phyloP scores from a whole-genome alignment of 208 protist genomes.

The Acanthamoeba culbertsoni region DNA sequence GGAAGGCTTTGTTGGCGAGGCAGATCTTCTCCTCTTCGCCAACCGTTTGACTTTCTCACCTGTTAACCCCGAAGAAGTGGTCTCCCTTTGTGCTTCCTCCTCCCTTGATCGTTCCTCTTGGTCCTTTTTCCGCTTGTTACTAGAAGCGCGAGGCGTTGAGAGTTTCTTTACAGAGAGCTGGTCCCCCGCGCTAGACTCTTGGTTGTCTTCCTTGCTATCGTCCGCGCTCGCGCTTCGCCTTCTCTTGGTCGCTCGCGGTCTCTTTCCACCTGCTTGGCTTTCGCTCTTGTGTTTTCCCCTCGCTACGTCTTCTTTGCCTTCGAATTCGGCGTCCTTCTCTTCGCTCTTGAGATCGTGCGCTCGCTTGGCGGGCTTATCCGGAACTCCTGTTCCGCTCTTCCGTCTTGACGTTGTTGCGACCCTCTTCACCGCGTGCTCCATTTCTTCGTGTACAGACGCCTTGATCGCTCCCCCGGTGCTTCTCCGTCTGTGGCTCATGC shows the following conservation, averaged over 20 bases:
- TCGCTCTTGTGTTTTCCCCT: background rate
- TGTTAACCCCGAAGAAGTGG: background rate
- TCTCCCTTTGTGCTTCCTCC: background rate
- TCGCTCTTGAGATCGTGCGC: background rate
- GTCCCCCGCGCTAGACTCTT: background rate
- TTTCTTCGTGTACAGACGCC: background rate
- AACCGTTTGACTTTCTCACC: background rate
- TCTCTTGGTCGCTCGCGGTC: conserved; percentile 11
- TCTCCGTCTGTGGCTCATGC: background rate
- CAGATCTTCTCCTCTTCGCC: background rate
- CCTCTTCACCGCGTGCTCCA: background rate
- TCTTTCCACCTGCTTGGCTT: background rate
- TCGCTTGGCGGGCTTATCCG: background rate
- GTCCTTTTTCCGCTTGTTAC: background rate
- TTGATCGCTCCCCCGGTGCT: background rate
- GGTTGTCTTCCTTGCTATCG: background rate
- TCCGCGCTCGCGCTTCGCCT: background rate
- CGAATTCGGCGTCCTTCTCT: background rate
- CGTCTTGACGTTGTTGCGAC: background rate
- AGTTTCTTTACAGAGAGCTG: too few relatives aligned
- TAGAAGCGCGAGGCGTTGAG: too few relatives aligned
- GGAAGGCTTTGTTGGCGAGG: background rate
- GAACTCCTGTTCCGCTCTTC: background rate
- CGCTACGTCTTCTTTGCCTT: background rate
- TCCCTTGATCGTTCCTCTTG: background rate